Percentiles rank a stretch among this genome's conserved stretches.
Evolutionary conservation across 257 asterid species (phyloP).

Genomic region (Datura wrightii): DNA sequence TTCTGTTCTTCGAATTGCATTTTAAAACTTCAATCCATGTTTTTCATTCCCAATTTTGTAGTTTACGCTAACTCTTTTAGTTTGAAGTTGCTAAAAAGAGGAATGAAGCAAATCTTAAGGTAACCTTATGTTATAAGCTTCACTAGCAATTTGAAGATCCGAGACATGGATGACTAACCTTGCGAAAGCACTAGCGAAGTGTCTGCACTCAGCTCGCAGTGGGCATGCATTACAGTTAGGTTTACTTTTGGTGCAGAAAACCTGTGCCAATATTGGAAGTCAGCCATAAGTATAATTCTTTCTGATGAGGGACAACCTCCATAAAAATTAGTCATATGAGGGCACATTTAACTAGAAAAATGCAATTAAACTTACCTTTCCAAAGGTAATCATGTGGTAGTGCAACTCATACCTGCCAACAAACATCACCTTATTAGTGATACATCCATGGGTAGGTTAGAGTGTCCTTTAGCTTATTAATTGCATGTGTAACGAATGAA

Average conservation of each 20-base stretch:
- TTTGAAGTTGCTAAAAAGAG: conserved; percentile 9
- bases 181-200: conserved; percentile 96
- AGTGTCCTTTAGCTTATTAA: conserved; percentile 7
- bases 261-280: conserved; percentile 55
- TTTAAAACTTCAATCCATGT: not conserved
- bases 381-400: conserved; percentile 97
- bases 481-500: conserved; percentile 20
- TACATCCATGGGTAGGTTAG: conserved; percentile 32
- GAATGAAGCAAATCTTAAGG: conserved; percentile 26
- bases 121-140: conserved; percentile 28
- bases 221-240: conserved; percentile 99
- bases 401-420: conserved; percentile 91
- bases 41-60: conserved; percentile 9
- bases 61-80: not conserved
- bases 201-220: conserved; percentile 92
- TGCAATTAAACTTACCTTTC: conserved; percentile 64
- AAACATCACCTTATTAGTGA: conserved; percentile 42
- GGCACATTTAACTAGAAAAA: conserved; percentile 1
- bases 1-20: conserved; percentile 1
- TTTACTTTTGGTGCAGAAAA: conserved; percentile 93
- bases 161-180: conserved; percentile 61
- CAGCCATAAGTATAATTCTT: conserved; percentile 17
- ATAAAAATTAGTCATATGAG: conserved; percentile 22
- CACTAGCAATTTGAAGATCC: conserved; percentile 27
- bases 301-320: conserved; percentile 19